Base-by-base conservation (phyloP, 192 early-diverging fungal species). In the Pilaira anomala region DNA sequence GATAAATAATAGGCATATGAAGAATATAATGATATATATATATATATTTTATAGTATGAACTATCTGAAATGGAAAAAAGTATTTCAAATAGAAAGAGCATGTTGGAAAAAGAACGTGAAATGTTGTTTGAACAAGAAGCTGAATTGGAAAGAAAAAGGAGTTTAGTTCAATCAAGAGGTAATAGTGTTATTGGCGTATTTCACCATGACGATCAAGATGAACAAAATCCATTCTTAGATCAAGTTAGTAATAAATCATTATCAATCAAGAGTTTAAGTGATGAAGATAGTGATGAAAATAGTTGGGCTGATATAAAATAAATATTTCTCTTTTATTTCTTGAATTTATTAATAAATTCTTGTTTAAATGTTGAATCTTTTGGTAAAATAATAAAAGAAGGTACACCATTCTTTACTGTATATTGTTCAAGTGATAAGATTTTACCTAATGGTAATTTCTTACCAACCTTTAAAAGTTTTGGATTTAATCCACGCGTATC, bases 361-460 rank as follows among this genome's bases (percentile, higher is more conserved):
- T 78, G 84, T 28, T 80, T 78, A 65, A 90, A 94, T 3, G 73
- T 41, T 41, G 78, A 74, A 13, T 51, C 68, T 45, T 85, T 83
- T n/a, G 87, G 83, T n/a, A 98, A 67, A 30, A 99, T 84, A 65
- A 95, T 83, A 76, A 99, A 93, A 55, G 78, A 86, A 7, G 88
- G 84, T 21, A 97, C 85, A 3, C 93, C 91, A 69, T 99, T 89
- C 45, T 86, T 82, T 22, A 97, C 80, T 1, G 85, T 66, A 71
- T 88, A 92, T 55, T 88, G 85, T 6, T 77, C 74, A 59, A 80
- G 80, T 14, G 71, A 65, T 26, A 97, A 62, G 1, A 89, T 83
- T 9, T 84, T 79, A 60, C 66, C 80, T 62, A 99, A 71, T 22
- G 83, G 73, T 41, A 78, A 66, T 42, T 85, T 79, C 60, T 74